Evolutionary conservation across 768 basidiomycete species (phyloP).

Genomic region (Pulveroboletus ravenelii): DNA sequence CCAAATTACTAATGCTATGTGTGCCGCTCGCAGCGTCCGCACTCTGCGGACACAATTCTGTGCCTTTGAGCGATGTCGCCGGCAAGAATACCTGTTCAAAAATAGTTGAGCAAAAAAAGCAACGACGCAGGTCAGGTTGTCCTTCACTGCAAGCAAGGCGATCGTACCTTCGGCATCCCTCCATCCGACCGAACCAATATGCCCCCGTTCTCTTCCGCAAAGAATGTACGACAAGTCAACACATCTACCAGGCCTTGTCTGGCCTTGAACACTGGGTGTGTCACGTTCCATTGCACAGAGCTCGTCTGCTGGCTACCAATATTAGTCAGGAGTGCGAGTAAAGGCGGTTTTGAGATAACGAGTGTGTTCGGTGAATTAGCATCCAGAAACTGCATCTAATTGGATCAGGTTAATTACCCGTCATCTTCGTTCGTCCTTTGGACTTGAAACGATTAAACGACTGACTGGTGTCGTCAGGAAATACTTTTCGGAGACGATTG

Average conservation of each 20-base stretch:
- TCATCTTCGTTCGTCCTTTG: background rate
- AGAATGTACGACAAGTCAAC: slow-evolving; percentile 41
- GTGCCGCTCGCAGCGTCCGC: slow-evolving; percentile 1
- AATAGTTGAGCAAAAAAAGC: background rate
- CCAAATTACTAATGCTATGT: background rate
- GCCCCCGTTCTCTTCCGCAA: slow-evolving; percentile 38
- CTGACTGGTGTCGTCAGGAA: slow-evolving; percentile 48
- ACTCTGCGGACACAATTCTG: slow-evolving; percentile 19
- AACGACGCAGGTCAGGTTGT: background rate
- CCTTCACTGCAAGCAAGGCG: background rate
- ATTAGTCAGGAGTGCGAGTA: slow-evolving; percentile 56
- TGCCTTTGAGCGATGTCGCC: slow-evolving; percentile 20
- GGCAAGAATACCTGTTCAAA: slow-evolving; percentile 34
- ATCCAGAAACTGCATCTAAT: slow-evolving; percentile 43
- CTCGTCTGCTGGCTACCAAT: slow-evolving; percentile 37
- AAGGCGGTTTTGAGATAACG: slow-evolving; percentile 50
- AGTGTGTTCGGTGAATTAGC: slow-evolving; percentile 38
- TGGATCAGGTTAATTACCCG: background rate
- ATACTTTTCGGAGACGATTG: slow-evolving; percentile 37
- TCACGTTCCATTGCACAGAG: slow-evolving; percentile 40
- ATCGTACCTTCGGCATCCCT: slow-evolving; percentile 45
- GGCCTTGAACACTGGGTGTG: slow-evolving; percentile 35
- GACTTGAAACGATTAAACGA: background rate
- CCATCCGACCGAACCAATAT: slow-evolving; percentile 34
- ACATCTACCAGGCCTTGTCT: slow-evolving; percentile 48